Base-by-base conservation (phyloP, 2,329 filamentous ascomycete genomes). In the Helicocarpus griseus region DNA sequence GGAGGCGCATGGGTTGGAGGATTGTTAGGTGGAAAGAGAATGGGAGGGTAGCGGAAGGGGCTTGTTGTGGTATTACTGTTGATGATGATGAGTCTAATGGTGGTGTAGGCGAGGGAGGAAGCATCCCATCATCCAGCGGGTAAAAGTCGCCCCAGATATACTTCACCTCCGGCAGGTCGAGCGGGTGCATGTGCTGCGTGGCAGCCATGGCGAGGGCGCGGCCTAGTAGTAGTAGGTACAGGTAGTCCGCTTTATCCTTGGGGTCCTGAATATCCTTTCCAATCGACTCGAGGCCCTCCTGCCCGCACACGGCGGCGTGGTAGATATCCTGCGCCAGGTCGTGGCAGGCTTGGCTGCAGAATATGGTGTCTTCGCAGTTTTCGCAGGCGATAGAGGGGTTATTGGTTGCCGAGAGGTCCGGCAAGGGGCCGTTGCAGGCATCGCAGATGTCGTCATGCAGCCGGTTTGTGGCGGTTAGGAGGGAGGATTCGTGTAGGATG, bases 371-470 rank as follows among this genome's bases (percentile, higher is more conserved):
- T 53, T 76, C 72, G 63, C 80, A 83, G 29, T 76, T 73, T 35
- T 73, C 68, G 58, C 80, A 83, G 2, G 70, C 64, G 5, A 76
- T 68, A 4, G 73, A 65, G 1, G 64, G 64, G 1, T 60, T 59
- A 4, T 60, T 59, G 3, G 56, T 53, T 8, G 65, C 60, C 0
- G 62, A 68, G 33, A 87, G 70, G 0, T 77, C 76, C 0, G 86
- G 87, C 5, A 94, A 77, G 22, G 81, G 80, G 6, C 79, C 77
- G 60, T 89, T 89, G 67, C 91, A 97, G 13, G 89, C 89, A 67
- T 97, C 91, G 68, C 91, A 97, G 28, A 91, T 78, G 4, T 86
- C 77, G 56, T 95, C 89, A 64, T 94, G 89, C 11, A 93, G 78
- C 28, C 89, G 83, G 64, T 93, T 93, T 60, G 91, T 93, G 43